Percentiles rank a stretch among this genome's conserved stretches.
Conservation (phyloP, 768 basidiomycete species). For the Pleurotus citrinopileatus region DNA sequence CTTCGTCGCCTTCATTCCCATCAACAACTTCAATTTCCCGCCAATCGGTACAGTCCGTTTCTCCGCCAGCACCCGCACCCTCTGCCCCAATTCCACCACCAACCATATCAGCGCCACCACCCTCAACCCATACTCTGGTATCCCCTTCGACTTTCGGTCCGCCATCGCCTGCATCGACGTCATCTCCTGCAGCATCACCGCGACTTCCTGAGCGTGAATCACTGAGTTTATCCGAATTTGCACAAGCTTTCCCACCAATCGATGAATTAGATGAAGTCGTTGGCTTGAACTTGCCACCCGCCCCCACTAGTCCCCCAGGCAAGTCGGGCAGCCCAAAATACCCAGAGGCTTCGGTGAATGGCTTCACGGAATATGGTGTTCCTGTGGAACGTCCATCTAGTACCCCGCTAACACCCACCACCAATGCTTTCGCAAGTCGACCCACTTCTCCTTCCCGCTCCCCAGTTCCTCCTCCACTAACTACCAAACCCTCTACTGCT, state of each 20-base stretch:
- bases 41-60: conserved; percentile 17
- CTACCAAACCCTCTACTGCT: conserved; percentile 23
- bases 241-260: conserved; percentile 71
- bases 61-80: conserved; percentile 25
- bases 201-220: conserved; percentile 26
- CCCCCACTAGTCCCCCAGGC: conserved; percentile 34
- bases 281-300: conserved; percentile 44
- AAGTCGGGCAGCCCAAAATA: conserved; percentile 24
- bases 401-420: conserved; percentile 48
- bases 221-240: conserved; percentile 50
- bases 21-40: conserved; percentile 19
- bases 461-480: conserved; percentile 36
- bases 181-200: conserved; percentile 52
- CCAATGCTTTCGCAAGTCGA: conserved; percentile 58
- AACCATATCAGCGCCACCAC: conserved; percentile 30
- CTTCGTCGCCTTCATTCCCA: conserved; percentile 32
- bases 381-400: conserved; percentile 52
- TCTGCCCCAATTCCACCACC: conserved; percentile 23
- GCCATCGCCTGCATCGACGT: conserved; percentile 69
- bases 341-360: conserved; percentile 6
- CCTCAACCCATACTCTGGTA: conserved; percentile 65
- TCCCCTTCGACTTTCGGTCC: conserved; percentile 71
- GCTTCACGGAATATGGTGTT: conserved; percentile 2
- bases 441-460: conserved; percentile 55
- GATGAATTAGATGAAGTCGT: conserved; percentile 67